Evolutionary conservation across 2,329 filamentous ascomycete species (phyloP), one percentile per base, ranked within the genome.

Genomic region (Beauveria caledonica): DNA sequence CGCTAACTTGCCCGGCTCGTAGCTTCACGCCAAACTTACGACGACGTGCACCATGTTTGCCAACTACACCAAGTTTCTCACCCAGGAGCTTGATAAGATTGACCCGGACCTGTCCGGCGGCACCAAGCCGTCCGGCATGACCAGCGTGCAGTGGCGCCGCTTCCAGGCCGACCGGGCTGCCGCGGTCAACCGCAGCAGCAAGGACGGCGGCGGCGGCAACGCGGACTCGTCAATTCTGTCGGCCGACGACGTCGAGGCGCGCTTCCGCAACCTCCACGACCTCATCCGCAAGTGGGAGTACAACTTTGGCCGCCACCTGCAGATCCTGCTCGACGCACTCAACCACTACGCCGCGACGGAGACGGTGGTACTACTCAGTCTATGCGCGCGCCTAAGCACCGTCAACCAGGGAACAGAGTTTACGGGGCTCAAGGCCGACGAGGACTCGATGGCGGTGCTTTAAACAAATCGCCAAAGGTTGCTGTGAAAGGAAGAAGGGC

Each of bases 11-110:
- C 5, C 13, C 33, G 19, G 3, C 6, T 23, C 27, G 1, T 61
- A 97, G 93, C 95, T 99, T 70, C 93, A 97, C 76, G 94, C 92
- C 62, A 97, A 97, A 72, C 84, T 99, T 53, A 94, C 96, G 86
- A 90, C 92, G 66, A 96, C 93, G 44, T 97, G 94, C 78, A 92
- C 88, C 63, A 87, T 96, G 78, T 99, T 97, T 73, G 91, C 92
- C 55, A 86, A 88, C 60, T 97, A 95, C 76, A 95, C 92, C 33
- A 87, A 88, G 64, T 92, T 89, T 71, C 83, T 97, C 45, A 89
- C 90, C 11, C 87, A 90, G 63, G 91, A 93, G 69, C 84, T 99
- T 61, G 86, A 91, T 68, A 88, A 89, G 65, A 85, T 88, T 19
- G 92, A 97, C 69, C 87, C 90, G 0, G 90, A 95, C 68, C 80